Evolutionary conservation across 805 yeast genomes (phyloP), one percentile per base, ranked within the genome.

Genomic region (Lipomyces spencermartinsiae): DNA sequence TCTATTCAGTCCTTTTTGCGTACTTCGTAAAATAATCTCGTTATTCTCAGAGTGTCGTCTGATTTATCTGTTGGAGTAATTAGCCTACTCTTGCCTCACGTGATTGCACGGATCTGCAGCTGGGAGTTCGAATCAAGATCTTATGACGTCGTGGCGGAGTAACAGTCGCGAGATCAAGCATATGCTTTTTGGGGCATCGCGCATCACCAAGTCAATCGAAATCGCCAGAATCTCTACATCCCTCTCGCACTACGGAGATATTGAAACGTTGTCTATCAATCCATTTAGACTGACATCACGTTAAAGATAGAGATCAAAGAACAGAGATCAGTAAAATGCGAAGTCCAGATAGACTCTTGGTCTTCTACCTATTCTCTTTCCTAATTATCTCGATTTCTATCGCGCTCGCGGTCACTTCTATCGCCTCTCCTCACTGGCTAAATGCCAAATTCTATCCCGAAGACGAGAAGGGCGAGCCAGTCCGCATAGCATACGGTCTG

Each of bases 351-450:
- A 43, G 65, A 12, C 62, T 67, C 22, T 62, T 67, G n/a, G 6
- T 61, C 33, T 67, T 67, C 43, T 67, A 67, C 57, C 60, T 67
- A 22, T 19, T 61, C 25, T 67, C 71, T 6, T 59, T 62, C 35
- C 58, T 59, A 14, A 37, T 54, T 6, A 58, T 57, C 43, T 33
- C 49, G 31, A 2, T 64, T 37, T 56, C 71, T 14, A 62, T 59
- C 34, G 64, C 63, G 12, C 59, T 68, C 53, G 65, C 69, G 14
- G 51, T 62, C 25, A 55, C 68, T 10, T 49, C 71, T 14, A 65
- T 68, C 56, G 66, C 62, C 31, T 16, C 61, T 14, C 68, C 71
- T 22, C 68, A 65, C 56, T 68, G 71, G 71, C 63, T 68, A 34
- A 59, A 63, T 8, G 64, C 67, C 2, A 51, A 35, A 19, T 62